phyloP scores from a whole-genome alignment of 1,284 basidiomycete genomes.

The Marasmius tenuissimus region DNA sequence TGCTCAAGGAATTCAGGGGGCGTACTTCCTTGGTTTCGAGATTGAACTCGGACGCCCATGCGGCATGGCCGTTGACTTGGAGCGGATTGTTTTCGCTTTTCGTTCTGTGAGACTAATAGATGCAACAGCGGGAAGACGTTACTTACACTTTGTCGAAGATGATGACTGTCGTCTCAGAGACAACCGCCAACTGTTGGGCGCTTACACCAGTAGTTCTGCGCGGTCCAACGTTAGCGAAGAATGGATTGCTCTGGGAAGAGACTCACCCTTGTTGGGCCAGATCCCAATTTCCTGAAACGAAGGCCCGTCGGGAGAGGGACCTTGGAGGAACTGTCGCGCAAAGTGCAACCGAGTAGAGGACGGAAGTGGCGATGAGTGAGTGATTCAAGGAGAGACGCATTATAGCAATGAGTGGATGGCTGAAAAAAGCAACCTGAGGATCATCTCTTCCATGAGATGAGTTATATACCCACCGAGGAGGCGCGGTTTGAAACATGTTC shows the following conservation, averaged over 20 bases:
- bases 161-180: slow-evolving; percentile 32
- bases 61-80: slow-evolving; percentile 22
- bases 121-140: neutral
- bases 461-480: too few species aligned
- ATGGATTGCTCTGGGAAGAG: too few species aligned
- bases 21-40: slow-evolving; percentile 31
- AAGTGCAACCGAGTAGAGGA: neutral
- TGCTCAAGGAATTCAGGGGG: slow-evolving; percentile 35
- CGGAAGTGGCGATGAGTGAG: neutral
- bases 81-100: slow-evolving; percentile 18
- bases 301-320: neutral
- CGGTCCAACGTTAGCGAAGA: neutral
- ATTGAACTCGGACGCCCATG: slow-evolving; percentile 36
- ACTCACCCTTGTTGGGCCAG: neutral
- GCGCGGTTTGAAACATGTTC: too few species aligned
- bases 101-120: neutral
- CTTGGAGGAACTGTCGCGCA: neutral
- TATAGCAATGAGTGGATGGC: neutral
- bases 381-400: neutral
- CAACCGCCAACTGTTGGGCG: slow-evolving; percentile 38
- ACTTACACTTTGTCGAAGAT: slow-evolving; percentile 35
- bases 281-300: neutral
- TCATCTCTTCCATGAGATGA: too few species aligned
- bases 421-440: neutral
- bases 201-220: slow-evolving; percentile 29